Evolutionary conservation across 2,329 filamentous ascomycete genomes (phyloP), one percentile per base, ranked within the genome.

Genomic region (Trichoderma cornu-damae): DNA sequence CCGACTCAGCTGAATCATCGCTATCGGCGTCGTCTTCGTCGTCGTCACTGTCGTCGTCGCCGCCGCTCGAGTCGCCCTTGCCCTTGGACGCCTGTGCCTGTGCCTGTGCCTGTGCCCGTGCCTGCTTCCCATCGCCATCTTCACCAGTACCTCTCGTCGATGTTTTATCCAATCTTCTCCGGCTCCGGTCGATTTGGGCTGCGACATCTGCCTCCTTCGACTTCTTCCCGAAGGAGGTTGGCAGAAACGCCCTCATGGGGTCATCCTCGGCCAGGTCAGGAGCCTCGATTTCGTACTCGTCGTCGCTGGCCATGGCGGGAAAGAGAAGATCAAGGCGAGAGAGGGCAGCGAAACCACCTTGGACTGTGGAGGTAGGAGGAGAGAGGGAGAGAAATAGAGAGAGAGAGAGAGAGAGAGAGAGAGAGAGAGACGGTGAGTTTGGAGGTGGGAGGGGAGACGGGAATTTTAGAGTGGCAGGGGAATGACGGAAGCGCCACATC

Each of bases 221-320:
- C 69, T 88, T 87, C 71, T 93, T 96, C 52, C 93, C 93, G 69
- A 97, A 96, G 0, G 89, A 84, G 2, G 85, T 79, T 0, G 93
- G 92, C 60, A 96, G 75, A 68, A 91, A 95, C 50, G 84, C 80
- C 67, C 86, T 82, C 78, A 93, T 81, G 38, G 86, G 85, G 61
- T 90, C 87, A 68, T 90, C 83, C 18, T 74, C 75, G 32, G 79
- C 78, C 60, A 86, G 66, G 32, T 78, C 76, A 16, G 80, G 77
- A 28, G 62, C 66, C 64, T 85, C 81, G 40, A 86, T 74, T 61
- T 81, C 77, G 64, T 78, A 75, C 46, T 86, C 82, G 52, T 84
- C 81, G 64, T 81, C 80, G 72, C 83, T 80, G 66, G 78, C 81
- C 83, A 85, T 85, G 48, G 60, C 71, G 58, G 57, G 34, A 40